Evolutionary conservation across 2,329 filamentous ascomycete genomes (phyloP), one percentile per base, ranked within the genome.

Genomic region (Pseudocercospora macadamiae): DNA sequence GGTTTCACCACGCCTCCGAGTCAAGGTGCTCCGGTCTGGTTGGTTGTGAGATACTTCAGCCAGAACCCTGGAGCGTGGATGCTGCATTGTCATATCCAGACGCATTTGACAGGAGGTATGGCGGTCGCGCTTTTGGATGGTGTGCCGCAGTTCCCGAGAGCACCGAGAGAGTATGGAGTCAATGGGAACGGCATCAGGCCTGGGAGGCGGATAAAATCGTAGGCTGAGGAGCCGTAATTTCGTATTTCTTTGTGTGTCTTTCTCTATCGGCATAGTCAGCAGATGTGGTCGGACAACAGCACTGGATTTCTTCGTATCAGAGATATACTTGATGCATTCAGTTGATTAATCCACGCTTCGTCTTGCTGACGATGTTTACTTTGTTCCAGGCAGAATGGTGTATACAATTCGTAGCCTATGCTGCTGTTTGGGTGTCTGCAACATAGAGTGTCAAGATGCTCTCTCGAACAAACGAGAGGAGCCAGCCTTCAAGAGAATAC

Each of bases 71-170:
- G 80, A 0, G 74, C 78, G 0, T 82, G 75, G 57, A 65, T 83
- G 49, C 62, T 83, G 42, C 80, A 83, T 67, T 83, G 80, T 60
- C 80, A 83, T 66, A 77, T 82, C 16, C 73, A 79, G 61, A 75
- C 73, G 6, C 80, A 83, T 69, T 64, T 81, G 45, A 70, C 70
- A 21, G 79, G 78, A 0, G 79, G 79, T 0, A 82, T 82, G 79
- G 75, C 74, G 0, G 71, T 82, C 51, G 75, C 76, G 1, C 70
- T 82, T 5, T 63, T 82, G 18, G 80, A 83, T 65, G 79, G 79
- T 0, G 68, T 80, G 37, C 79, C 83, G 66, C 72, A 65, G 16
- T 81, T 54, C 10, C 59, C 60, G 1, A 65, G 73, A 18, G 59
- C 68, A 30, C 69, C 68, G 10, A 64, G 56, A 3, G 57, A 72